Conservation (phyloP, 2,329 filamentous ascomycete genomes). For the Pyrenophora teres region DNA sequence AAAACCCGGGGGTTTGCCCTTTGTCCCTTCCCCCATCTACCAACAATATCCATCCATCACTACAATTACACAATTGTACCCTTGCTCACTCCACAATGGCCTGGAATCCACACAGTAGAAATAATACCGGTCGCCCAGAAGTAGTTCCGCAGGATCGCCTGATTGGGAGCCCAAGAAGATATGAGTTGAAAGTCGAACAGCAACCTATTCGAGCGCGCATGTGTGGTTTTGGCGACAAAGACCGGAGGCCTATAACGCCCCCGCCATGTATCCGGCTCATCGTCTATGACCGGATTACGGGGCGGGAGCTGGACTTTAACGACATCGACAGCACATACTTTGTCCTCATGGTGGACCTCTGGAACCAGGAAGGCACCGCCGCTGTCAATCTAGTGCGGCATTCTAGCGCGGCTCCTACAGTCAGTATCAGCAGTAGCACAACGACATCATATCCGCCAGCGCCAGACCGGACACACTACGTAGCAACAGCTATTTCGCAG, state of each 20-base stretch:
- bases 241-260: conserved; percentile 92
- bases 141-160: too few species aligned
- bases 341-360: conserved; percentile 71
- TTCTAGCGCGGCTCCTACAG: conserved; percentile 64
- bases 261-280: conserved; percentile 88
- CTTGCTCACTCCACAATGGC: neutral
- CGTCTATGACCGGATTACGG: conserved; percentile 73
- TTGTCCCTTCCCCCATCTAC: neutral
- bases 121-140: conserved; percentile 1
- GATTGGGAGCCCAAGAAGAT: neutral
- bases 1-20: conserved; percentile 1
- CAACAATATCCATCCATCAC: neutral
- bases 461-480: conserved; percentile 42
- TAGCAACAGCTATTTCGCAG: conserved; percentile 43
- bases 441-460: conserved; percentile 74
- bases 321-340: conserved; percentile 72
- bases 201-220: conserved; percentile 92
- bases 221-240: conserved; percentile 99
- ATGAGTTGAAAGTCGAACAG: conserved; percentile 79
- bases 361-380: conserved; percentile 62
- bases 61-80: neutral
- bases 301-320: conserved; percentile 80
- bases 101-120: neutral
- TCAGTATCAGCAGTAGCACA: conserved; percentile 78
- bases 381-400: conserved; percentile 74